Evolutionary conservation across 2,329 filamentous ascomycete species (phyloP), one percentile per base, ranked within the genome.

Genomic region (Ramularia endophylla): DNA sequence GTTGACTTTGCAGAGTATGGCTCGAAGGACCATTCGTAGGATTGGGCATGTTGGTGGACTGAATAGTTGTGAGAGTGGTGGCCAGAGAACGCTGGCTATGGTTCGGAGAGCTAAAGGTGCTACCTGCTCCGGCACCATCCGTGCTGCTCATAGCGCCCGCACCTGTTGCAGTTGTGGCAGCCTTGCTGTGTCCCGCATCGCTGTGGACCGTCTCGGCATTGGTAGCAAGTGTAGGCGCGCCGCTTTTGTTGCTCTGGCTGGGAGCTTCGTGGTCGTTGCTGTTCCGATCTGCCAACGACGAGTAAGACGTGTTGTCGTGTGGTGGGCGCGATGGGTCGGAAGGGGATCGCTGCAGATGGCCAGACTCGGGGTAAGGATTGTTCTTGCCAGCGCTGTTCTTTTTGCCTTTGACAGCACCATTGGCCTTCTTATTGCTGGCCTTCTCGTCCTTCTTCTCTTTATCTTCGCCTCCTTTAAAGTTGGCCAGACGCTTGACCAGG

Each of bases 401-500:
- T 39, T 47, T 49, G 36, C 43, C 36, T 33, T 46, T 51, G 29
- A 51, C 36, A 8, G 45, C 41, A 19, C 40, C 40, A 27, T 38
- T 43, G 5, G 40, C 30, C 36, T 53, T 51, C 33, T 51, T 50
- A 33, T 45, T 50, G 19, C 43, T 59, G 54, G 70, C 68, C 59
- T 70, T 71, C 48, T 61, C 62, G 40, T 64, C 51, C 41, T 43
- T 37, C 19, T 43, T 47, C 3, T 52, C 45, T 12, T 53, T 59
- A 12, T 71, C 65, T 46, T 79, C 74, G 49, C 76, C 78, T 22
- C 81, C 84, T 65, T 94, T 95, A 67, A 95, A 83, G 63, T 83
- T 90, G 47, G 88, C 82, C 43, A 97, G 78, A 59, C 89, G 89
- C 73, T 89, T 94, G 72, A 98, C 87, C 85, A 90, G 94, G 53